phyloP scores from a whole-genome alignment of 2,329 filamentous ascomycete genomes.

The Xylaria polymorpha region DNA sequence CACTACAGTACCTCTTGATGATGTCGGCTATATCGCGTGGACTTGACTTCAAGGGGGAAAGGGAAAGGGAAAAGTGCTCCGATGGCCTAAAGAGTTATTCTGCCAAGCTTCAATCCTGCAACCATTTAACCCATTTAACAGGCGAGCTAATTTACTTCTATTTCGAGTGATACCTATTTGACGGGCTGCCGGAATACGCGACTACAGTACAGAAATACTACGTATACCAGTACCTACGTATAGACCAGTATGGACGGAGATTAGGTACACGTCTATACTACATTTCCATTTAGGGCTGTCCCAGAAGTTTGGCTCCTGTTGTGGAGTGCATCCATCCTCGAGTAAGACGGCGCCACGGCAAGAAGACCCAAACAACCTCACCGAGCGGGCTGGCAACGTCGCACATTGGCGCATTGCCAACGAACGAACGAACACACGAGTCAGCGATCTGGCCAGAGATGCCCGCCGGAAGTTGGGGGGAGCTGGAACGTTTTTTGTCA shows the following conservation, averaged over 20 bases:
- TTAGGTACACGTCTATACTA: not conserved
- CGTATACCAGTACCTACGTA: not conserved
- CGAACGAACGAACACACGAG: not conserved
- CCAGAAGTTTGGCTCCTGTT: conserved; percentile 19
- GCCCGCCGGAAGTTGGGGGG: not conserved
- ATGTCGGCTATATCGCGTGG: not conserved
- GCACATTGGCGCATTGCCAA: not conserved
- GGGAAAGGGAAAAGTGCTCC: not conserved
- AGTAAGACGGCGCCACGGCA: conserved; percentile 1
- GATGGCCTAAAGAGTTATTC: not conserved
- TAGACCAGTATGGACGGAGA: too few relatives aligned
- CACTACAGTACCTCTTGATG: not conserved
- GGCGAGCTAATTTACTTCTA: not conserved
- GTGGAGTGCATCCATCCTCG: conserved; percentile 23
- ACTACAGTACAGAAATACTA: not conserved
- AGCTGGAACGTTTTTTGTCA: not conserved
- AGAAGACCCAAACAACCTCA: not conserved
- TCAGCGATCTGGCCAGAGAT: not conserved
- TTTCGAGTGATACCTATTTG: not conserved
- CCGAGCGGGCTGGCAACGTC: conserved; percentile 7
- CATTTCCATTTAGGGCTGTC: conserved; percentile 16
- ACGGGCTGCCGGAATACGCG: not conserved
- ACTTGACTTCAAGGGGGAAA: not conserved
- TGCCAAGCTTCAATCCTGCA: not conserved
- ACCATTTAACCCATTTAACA: conserved; percentile 1